Conservation (phyloP, 164 flowering plant species). For the Umbilicus rupestris region DNA sequence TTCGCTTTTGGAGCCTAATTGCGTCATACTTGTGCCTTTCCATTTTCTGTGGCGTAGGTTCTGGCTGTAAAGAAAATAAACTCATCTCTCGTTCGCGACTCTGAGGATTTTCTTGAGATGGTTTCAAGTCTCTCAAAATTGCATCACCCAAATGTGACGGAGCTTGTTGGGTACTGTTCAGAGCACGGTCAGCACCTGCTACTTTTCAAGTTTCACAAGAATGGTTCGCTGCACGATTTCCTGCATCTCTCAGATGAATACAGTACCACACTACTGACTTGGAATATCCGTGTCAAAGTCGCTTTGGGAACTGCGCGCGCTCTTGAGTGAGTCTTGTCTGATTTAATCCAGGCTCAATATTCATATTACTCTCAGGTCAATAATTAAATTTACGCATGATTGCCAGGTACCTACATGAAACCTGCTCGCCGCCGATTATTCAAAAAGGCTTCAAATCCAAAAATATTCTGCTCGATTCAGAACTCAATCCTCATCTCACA, state of each 20-base stretch:
- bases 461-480: conserved; percentile 78
- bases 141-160: conserved; percentile 74
- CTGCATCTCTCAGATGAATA: conserved; percentile 76
- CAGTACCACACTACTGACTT: conserved; percentile 60
- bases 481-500: conserved; percentile 88
- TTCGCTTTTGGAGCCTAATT: too few relatives aligned
- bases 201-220: conserved; percentile 74
- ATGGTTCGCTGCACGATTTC: conserved; percentile 83
- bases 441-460: conserved; percentile 87
- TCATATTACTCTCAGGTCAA: too few relatives aligned
- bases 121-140: conserved; percentile 60
- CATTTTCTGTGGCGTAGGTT: conserved; percentile 33
- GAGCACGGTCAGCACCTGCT: conserved; percentile 86
- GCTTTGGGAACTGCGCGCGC: conserved; percentile 97
- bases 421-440: conserved; percentile 74
- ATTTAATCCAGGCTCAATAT: neutral
- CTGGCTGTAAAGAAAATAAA: conserved; percentile 86
- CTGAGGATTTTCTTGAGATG: conserved; percentile 63
- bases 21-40: neutral
- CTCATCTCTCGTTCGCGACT: conserved; percentile 46
- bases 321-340: conserved; percentile 63
- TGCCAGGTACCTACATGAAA: conserved; percentile 87
- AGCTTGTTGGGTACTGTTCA: conserved; percentile 82
- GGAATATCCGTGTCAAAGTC: conserved; percentile 89
- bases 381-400: neutral